Evolutionary conservation across 257 asterid genomes (phyloP).

Genomic region (Solanum paucissectum): DNA sequence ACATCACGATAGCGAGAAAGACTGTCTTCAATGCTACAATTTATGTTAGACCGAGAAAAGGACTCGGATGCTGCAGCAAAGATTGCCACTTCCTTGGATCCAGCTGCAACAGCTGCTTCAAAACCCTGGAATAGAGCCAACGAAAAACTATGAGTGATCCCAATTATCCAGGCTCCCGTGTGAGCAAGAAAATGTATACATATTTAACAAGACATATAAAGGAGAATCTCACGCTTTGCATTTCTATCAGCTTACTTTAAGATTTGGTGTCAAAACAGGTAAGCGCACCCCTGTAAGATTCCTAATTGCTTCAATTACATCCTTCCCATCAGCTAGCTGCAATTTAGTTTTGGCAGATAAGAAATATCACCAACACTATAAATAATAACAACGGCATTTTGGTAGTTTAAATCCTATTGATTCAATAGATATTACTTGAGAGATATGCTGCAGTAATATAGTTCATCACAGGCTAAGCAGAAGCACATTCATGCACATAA

Average conservation of each 20-base stretch:
- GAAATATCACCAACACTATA: not conserved
- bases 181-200: not conserved
- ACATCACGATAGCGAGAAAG: constrained; percentile 68
- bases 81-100: constrained; percentile 89
- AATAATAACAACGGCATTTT: not conserved
- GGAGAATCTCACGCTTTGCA: not conserved
- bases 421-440: not conserved
- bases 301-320: constrained; percentile 60
- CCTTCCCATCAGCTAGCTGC: constrained; percentile 88
- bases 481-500: not conserved
- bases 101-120: constrained; percentile 75
- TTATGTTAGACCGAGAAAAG: constrained; percentile 68
- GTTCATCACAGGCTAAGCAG: not conserved
- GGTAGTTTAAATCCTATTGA: not conserved
- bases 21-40: constrained; percentile 77
- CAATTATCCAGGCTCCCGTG: not conserved
- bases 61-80: constrained; percentile 95
- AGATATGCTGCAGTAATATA: not conserved
- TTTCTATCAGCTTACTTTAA: constrained; percentile 42
- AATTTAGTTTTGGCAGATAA: constrained; percentile 7
- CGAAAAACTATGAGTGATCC: not conserved
- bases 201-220: not conserved
- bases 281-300: constrained; percentile 42
- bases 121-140: constrained; percentile 48
- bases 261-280: constrained; percentile 88